Evolutionary conservation across 768 basidiomycete genomes (phyloP), one percentile per base, ranked within the genome.

Genomic region (Tulasnella sp.): DNA sequence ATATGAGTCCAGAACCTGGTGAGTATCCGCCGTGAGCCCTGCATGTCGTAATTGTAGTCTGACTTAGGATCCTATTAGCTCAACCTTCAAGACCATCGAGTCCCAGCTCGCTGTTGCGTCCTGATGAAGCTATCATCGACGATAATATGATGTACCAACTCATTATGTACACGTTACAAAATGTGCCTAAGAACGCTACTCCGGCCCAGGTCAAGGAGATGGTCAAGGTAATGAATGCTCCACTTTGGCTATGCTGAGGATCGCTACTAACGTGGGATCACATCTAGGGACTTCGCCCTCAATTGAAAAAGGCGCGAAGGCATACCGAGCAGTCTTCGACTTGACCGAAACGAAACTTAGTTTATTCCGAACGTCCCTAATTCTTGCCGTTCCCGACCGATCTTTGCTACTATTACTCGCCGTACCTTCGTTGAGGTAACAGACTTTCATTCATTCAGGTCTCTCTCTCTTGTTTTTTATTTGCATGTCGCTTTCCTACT

Each of bases 91-190:
- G 67, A 34, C 71, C 71, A 35, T 66, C 62, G n/a, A 39, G 59
- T 36, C 71, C 71, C n/a, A 64, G 59, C 6, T 36, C 62, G 17
- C 44, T 72, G 39, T 36, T 72, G 22, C 71, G 71, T 9, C 62
- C 71, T 2, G 71, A 72, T n/a, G 71, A 72, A 39, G 71, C 71
- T 17, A 72, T 72, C 71, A 72, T 72, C 42, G 71, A 72, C 29
- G 71, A 72, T 40, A 63, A 40, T 62, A 72, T 63, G 71, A 72
- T 72, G 71, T 66, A 40, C 40, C 71, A 72, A 64, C 71, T 72
- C 35, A 72, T 72, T 22, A 34, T 32, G 22, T 72, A 72, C 41
- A 72, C 71, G 26, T 37, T 72, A 17, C 22, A 36, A 17, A 62
- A 72, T 40, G 71, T 66, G 14, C 37, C 62, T n/a, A 26, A 37